Evolutionary conservation across 1,284 basidiomycete genomes (phyloP).

Genomic region (Cutaneotrichosporon dermatis): DNA sequence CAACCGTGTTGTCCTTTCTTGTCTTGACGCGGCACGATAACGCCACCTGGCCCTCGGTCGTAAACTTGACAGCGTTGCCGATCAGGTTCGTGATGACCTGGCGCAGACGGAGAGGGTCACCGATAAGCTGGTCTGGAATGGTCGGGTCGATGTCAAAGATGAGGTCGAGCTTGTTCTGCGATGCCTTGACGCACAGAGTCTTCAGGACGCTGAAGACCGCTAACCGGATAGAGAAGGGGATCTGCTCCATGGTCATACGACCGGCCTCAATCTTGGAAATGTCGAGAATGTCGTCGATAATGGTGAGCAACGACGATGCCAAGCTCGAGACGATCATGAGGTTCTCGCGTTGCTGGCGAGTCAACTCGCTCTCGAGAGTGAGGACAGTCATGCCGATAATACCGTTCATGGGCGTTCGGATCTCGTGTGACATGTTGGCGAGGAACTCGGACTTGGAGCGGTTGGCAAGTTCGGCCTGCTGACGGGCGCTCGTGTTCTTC

Average conservation of each 20-base stretch:
- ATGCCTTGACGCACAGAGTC: constrained; percentile 94
- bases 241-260: constrained; percentile 98
- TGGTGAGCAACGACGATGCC: constrained; percentile 86
- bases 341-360: constrained; percentile 91
- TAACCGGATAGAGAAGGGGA: constrained; percentile 94
- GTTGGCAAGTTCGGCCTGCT: constrained; percentile 95
- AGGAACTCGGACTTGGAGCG: constrained; percentile 96
- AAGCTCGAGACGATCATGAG: constrained; percentile 92
- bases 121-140: constrained; percentile 94
- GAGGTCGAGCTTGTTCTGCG: constrained; percentile 94
- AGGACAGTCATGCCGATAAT: constrained; percentile 93
- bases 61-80: constrained; percentile 90
- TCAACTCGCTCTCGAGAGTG: constrained; percentile 70
- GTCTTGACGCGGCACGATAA: constrained; percentile 70
- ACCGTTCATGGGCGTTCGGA: constrained; percentile 97
- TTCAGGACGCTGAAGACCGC: constrained; percentile 98
- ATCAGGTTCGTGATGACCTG: constrained; percentile 84
- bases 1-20: constrained; percentile 70
- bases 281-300: constrained; percentile 97
- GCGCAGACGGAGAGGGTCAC: constrained; percentile 86
- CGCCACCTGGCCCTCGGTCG: constrained; percentile 85
- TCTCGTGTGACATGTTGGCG: constrained; percentile 96
- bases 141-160: constrained; percentile 95
- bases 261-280: constrained; percentile 98
- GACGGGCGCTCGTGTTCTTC: constrained; percentile 97